Evolutionary conservation across 2,329 filamentous ascomycete species (phyloP), one percentile per base, ranked within the genome.

Genomic region (Metarhizium guizhouense): DNA sequence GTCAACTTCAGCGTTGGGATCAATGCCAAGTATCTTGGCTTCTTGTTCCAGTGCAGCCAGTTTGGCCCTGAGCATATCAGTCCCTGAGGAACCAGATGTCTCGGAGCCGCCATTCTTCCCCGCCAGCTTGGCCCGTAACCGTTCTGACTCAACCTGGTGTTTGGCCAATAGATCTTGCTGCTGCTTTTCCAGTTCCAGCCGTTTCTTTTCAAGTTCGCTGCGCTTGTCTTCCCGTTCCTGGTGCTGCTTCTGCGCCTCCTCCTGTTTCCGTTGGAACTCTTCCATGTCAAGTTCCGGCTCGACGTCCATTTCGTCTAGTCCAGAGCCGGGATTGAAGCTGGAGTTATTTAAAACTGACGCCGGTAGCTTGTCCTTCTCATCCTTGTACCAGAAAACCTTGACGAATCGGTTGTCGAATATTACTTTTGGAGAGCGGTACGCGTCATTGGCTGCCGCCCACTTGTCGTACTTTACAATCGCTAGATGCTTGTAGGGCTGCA

Each of bases 341-440:
- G 60, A 58, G 53, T 66, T 68, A 49, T 69, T 70, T 36, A 54
- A 63, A 59, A 56, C 55, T 2, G 68, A 65, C 13, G 69, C 57
- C 3, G 64, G 64, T 47, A 62, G 14, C 4, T 50, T 52, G 18
- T 76, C 72, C 16, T 71, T 69, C 30, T 79, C 76, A 6, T 80
- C 78, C 62, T 83, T 86, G 65, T 83, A 79, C 88, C 88, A 93
- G 63, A 86, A 91, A 0, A 93, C 86, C 63, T 90, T 92, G 51
- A 94, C 89, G 62, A 94, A 94, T 11, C 89, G 79, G 62, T 93
- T 94, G 63, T 92, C 87, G 65, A 93, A 94, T 48, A 94, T 85
- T 50, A 85, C 85, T 65, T 90, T 90, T 0, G 89, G 88, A 8
- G 86, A 91, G 50, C 80, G 79, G 67, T 89, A 90, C 2, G 89